These are phyloP conservation scores for Phytopythium cucurbitacearum DNA, from an alignment of 352 stramenopile species.

Conservation along the genomic window DNA sequence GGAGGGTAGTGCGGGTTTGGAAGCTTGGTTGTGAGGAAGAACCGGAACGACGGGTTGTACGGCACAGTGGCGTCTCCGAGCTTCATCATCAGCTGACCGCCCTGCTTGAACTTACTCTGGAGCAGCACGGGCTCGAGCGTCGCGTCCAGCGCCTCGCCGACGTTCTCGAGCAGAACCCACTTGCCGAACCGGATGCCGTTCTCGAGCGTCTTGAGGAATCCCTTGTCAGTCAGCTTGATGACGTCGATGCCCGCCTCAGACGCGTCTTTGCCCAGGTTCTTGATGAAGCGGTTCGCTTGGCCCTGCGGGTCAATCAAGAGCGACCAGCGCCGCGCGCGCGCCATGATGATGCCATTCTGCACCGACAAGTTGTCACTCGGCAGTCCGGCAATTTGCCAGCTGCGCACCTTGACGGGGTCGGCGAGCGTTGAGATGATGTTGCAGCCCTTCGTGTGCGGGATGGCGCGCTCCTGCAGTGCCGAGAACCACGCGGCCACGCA, in stretches of 20 bases:
- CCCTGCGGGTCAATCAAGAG: conserved; percentile 91
- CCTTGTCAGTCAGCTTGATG: conserved; percentile 86
- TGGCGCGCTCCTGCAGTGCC: conserved; percentile 45
- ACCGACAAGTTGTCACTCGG: conserved; percentile 89
- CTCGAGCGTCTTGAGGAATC: conserved; percentile 84
- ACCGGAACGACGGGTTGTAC: conserved; percentile 88
- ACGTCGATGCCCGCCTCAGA: conserved; percentile 92
- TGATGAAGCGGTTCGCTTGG: conserved; percentile 91
- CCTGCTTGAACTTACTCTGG: conserved; percentile 92
- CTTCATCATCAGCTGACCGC: conserved; percentile 91
- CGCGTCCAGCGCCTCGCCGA: conserved; percentile 87
- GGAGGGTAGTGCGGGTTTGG: conserved; percentile 92
- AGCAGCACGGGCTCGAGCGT: conserved; percentile 88
- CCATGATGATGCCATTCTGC: conserved; percentile 94
- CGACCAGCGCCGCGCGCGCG: conserved; percentile 74
- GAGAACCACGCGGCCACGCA: conserved; percentile 65
- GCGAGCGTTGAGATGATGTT: conserved; percentile 83
- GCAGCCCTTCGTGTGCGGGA: conserved; percentile 80
- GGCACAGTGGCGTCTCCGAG: conserved; percentile 89
- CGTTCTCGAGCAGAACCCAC: conserved; percentile 89
- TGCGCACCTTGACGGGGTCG: conserved; percentile 84
- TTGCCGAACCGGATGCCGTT: conserved; percentile 90
- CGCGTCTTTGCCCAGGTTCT: conserved; percentile 80
- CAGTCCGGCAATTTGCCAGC: conserved; percentile 86
- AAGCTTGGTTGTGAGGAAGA: conserved; percentile 94